Percentiles rank a stretch among this genome's conserved stretches.
Conservation (phyloP, 2,329 filamentous ascomycete species). For the Macrophomina pseudophaseolina region DNA sequence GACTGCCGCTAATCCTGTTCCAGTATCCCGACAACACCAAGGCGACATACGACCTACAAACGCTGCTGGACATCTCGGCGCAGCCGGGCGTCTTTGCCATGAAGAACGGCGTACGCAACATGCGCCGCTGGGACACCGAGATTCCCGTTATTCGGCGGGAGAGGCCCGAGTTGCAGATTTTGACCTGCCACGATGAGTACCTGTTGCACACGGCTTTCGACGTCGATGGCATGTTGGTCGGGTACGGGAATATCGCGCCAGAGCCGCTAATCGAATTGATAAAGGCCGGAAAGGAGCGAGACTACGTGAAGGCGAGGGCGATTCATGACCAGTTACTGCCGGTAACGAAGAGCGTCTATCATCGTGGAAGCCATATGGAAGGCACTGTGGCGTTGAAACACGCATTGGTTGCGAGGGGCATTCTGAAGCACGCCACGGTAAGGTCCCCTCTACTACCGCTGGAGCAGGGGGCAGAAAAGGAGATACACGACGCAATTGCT, state of each 20-base stretch:
- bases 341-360: constrained; percentile 60
- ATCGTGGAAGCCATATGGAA: constrained; percentile 62
- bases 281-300: constrained; percentile 55
- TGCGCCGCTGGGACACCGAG: constrained; percentile 63
- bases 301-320: constrained; percentile 55
- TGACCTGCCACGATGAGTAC: constrained; percentile 61
- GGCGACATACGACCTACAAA: constrained; percentile 58
- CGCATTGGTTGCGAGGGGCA: constrained; percentile 57
- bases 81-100: constrained; percentile 60
- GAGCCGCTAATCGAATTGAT: constrained; percentile 58
- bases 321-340: constrained; percentile 59
- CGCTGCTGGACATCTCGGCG: constrained; percentile 59
- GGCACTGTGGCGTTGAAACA: constrained; percentile 59
- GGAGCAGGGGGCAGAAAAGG: constrained; percentile 49
- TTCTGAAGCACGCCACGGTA: constrained; percentile 57
- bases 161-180: constrained; percentile 56
- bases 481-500: constrained; percentile 51
- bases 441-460: constrained; percentile 55
- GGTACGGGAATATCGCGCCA: constrained; percentile 60
- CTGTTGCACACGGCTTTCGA: constrained; percentile 59
- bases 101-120: constrained; percentile 63
- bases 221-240: constrained; percentile 60
- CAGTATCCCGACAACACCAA: constrained; percentile 62
- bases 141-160: constrained; percentile 58
- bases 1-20: constrained; percentile 59